phyloP scores from a whole-genome alignment of 352 stramenopile genomes.

The Hyaloperonospora brassicae region DNA sequence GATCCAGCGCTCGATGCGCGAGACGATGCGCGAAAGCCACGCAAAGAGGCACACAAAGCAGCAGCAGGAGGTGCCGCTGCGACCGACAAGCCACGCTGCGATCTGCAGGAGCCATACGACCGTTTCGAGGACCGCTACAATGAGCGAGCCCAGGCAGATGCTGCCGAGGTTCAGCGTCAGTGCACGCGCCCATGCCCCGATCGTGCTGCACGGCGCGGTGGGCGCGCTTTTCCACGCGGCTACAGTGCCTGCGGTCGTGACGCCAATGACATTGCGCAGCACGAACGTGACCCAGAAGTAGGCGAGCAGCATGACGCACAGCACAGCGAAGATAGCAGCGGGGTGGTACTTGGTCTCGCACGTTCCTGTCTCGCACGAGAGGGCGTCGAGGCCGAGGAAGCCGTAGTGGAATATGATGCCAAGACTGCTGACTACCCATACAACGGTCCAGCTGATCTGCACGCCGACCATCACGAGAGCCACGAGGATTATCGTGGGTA shows the following conservation, averaged over 20 bases:
- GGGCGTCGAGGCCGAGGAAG: slow-evolving; percentile 45
- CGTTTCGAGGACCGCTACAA: slow-evolving; percentile 87
- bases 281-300: slow-evolving; percentile 90
- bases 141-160: slow-evolving; percentile 89
- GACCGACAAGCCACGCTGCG: slow-evolving; percentile 46
- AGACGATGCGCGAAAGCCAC: slow-evolving; percentile 68
- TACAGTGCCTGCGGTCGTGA: slow-evolving; percentile 85
- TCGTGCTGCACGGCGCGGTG: slow-evolving; percentile 62
- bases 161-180: slow-evolving; percentile 86
- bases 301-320: slow-evolving; percentile 86
- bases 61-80: slow-evolving; percentile 78
- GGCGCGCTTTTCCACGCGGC: slow-evolving; percentile 84
- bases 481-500: slow-evolving; percentile 77
- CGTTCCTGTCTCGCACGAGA: slow-evolving; percentile 33
- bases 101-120: slow-evolving; percentile 59
- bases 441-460: slow-evolving; percentile 78
- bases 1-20: slow-evolving; percentile 74
- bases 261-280: slow-evolving; percentile 84
- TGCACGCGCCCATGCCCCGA: slow-evolving; percentile 68
- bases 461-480: slow-evolving; percentile 79
- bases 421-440: slow-evolving; percentile 80
- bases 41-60: slow-evolving; percentile 56
- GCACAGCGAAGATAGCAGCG: slow-evolving; percentile 49
- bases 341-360: slow-evolving; percentile 45
- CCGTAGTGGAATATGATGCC: slow-evolving; percentile 76